A percentile compares a stretch with the other conserved stretches of the same genome.
phyloP scores from a whole-genome alignment of 1,284 basidiomycete genomes.

The Naganishia sp. region DNA sequence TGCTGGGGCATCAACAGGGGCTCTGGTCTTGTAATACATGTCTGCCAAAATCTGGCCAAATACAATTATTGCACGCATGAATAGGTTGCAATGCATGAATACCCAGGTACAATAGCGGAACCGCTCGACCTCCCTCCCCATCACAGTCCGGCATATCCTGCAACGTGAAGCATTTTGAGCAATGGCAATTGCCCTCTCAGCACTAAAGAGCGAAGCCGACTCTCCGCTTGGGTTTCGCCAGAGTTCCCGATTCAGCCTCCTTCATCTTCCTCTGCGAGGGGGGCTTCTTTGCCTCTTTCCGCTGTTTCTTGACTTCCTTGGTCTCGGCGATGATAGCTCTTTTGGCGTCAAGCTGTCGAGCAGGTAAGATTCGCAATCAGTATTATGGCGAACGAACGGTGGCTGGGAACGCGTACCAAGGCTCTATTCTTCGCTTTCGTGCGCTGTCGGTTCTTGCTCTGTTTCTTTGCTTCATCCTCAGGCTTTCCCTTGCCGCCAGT shows the following conservation, averaged over 20 bases:
- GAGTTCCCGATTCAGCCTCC: not conserved
- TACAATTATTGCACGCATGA: too few species aligned
- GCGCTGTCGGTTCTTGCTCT: conserved; percentile 22
- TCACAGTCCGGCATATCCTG: too few species aligned
- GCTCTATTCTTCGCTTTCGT: conserved; percentile 24
- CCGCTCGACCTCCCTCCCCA: too few species aligned
- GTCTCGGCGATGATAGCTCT: conserved; percentile 11
- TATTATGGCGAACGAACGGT: not conserved
- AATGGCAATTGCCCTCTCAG: too few species aligned
- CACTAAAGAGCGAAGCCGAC: conserved; percentile 10
- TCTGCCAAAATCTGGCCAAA: too few species aligned
- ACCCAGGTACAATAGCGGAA: too few species aligned
- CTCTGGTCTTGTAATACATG: too few species aligned
- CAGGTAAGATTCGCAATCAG: not conserved
- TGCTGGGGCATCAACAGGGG: too few species aligned
- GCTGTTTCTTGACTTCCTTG: conserved; percentile 25
- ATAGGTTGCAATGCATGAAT: too few species aligned
- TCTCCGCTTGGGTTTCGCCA: conserved; percentile 10
- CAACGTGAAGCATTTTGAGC: too few species aligned
- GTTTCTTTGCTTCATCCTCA: conserved; percentile 4
- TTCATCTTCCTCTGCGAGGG: not conserved
- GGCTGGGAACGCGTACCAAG: not conserved
- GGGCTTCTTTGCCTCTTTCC: conserved; percentile 20
- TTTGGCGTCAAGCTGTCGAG: conserved; percentile 17
- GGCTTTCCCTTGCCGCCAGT: not conserved